A percentile compares a stretch with the other conserved stretches of the same genome.
Conservation (phyloP, 371 early-diverging fungal species). For the Mucor saturninus region DNA sequence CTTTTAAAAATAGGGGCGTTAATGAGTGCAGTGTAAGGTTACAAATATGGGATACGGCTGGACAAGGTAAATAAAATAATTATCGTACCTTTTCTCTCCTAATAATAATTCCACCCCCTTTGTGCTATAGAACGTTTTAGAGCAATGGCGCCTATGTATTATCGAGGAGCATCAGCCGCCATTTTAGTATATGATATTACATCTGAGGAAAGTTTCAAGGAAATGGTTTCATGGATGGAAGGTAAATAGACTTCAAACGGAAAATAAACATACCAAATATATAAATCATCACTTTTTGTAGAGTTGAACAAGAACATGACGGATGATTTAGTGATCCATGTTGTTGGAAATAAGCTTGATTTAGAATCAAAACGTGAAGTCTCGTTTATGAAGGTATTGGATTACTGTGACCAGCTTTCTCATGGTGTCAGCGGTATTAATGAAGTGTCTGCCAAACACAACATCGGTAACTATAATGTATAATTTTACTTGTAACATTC, state of each 20-base stretch:
- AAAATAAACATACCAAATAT: neutral
- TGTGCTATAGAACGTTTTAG: constrained; percentile 48
- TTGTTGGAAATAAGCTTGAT: constrained; percentile 76
- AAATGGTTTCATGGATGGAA: constrained; percentile 72
- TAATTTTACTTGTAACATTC: neutral
- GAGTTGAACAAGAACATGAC: constrained; percentile 69
- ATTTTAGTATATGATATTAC: constrained; percentile 63
- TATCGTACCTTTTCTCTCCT: constrained; percentile 1
- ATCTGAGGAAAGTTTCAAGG: constrained; percentile 63
- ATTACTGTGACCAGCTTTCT: constrained; percentile 45
- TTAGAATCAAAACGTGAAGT: constrained; percentile 60
- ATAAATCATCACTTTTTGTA: constrained; percentile 14
- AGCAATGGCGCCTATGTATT: constrained; percentile 74
- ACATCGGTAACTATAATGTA: constrained; percentile 25
- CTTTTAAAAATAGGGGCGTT: constrained; percentile 38
- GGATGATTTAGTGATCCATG: constrained; percentile 63
- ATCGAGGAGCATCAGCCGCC: constrained; percentile 66
- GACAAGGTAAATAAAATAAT: constrained; percentile 21
- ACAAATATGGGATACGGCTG: constrained; percentile 35
- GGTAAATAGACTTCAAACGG: constrained; percentile 29
- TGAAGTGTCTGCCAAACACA: constrained; percentile 69
- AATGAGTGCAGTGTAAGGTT: constrained; percentile 62
- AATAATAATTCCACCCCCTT: neutral
- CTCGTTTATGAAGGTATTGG: constrained; percentile 46
- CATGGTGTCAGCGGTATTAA: constrained; percentile 51